phyloP scores from a whole-genome alignment of 345 rosid species.

The Ceriops zippeliana region DNA sequence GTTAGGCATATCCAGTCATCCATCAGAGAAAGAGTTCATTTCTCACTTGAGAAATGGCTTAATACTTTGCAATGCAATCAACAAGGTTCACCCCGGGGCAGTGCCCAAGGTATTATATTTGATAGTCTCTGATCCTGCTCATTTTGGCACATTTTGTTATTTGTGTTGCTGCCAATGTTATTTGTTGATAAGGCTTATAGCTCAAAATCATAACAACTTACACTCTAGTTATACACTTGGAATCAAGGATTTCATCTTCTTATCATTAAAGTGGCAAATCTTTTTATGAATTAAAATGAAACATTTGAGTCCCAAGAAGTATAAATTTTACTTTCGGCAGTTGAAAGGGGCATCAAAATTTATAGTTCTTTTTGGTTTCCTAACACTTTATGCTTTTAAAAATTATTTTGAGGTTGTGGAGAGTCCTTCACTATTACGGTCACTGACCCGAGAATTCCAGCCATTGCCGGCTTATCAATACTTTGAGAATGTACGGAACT shows the following conservation, averaged over 20 bases:
- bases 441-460: conserved; percentile 53
- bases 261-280: no score
- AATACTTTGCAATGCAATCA: conserved; percentile 72
- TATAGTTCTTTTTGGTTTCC: no score
- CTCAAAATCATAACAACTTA: no score
- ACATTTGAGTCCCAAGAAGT: no score
- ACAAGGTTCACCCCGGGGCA: conserved; percentile 77
- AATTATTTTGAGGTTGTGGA: conserved; percentile 63
- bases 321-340: no score
- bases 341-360: no score
- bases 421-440: conserved; percentile 43
- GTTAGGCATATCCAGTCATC: conserved; percentile 50
- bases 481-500: conserved; percentile 87
- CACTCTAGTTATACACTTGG: no score
- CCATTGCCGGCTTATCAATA: conserved; percentile 80
- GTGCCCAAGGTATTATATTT: conserved; percentile 60
- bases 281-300: no score
- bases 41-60: conserved; percentile 90
- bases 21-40: conserved; percentile 80
- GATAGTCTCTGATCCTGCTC: no score
- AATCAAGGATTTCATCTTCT: no score
- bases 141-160: neutral
- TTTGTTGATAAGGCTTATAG: neutral
- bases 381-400: no score
- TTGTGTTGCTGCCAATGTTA: neutral